Percentiles rank a stretch among this genome's conserved stretches.
Conservation (phyloP, 441 rosid species). For the Jatropha podagrica region DNA sequence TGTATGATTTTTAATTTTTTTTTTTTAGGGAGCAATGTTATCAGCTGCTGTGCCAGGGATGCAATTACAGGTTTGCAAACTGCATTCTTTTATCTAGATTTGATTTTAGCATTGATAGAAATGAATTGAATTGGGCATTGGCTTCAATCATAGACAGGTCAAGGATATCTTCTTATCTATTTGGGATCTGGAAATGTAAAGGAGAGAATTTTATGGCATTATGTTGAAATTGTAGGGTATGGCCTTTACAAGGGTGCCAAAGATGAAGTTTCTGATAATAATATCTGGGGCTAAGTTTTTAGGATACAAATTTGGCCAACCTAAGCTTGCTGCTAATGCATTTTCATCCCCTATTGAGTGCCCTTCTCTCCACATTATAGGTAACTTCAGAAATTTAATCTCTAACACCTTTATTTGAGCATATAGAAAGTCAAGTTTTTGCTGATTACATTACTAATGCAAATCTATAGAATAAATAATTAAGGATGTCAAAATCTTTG, state of each 20-base stretch:
- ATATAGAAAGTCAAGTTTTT: neutral
- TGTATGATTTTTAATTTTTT: neutral
- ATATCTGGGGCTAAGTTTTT: constrained; percentile 50
- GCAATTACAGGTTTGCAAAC: constrained; percentile 40
- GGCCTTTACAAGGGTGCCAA: constrained; percentile 52
- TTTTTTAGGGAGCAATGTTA: constrained; percentile 54
- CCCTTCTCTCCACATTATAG: constrained; percentile 72
- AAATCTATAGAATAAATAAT: neutral
- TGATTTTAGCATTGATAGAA: too few species aligned
- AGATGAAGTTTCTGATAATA: constrained; percentile 56
- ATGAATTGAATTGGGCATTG: too few species aligned
- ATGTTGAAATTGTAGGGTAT: constrained; percentile 36
- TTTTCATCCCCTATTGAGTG: constrained; percentile 52
- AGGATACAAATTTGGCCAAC: constrained; percentile 48
- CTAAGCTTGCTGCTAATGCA: constrained; percentile 53
- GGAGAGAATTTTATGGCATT: neutral
- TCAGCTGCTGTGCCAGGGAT: constrained; percentile 63
- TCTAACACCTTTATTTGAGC: neutral
- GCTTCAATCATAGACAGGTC: too few species aligned
- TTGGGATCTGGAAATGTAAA: neutral
- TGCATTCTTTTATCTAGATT: neutral
- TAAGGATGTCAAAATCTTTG: neutral
- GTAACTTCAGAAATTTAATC: constrained; percentile 26
- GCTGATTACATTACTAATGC: neutral
- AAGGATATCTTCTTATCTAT: neutral